These are phyloP conservation scores for Trifolium pratense DNA, from an alignment of 306 rosid genomes.

Conservation along the genomic window DNA sequence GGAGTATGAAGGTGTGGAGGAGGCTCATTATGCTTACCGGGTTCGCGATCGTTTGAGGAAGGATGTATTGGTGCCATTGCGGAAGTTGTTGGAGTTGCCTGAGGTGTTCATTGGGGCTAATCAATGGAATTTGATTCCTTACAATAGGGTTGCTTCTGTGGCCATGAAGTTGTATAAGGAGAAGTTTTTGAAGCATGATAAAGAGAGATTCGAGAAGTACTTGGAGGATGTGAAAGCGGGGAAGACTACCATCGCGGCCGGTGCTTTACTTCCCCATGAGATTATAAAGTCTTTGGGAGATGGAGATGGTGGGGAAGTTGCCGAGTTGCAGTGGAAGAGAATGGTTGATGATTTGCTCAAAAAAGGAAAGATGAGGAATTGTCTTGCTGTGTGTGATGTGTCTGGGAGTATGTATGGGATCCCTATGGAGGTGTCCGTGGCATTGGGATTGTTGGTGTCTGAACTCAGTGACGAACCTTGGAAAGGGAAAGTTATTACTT, in stretches of 20 bases:
- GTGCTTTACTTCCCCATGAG: constrained; percentile 73
- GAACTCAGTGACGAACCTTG: constrained; percentile 67
- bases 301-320: constrained; percentile 50
- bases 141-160: constrained; percentile 68
- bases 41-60: constrained; percentile 71
- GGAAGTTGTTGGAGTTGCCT: constrained; percentile 67
- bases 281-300: constrained; percentile 39
- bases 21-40: constrained; percentile 70
- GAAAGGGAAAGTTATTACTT: constrained; percentile 69
- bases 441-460: constrained; percentile 68
- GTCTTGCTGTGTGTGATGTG: constrained; percentile 64
- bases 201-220: constrained; percentile 54
- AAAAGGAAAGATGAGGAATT: constrained; percentile 55
- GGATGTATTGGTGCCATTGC: constrained; percentile 63
- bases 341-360: constrained; percentile 58
- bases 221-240: constrained; percentile 52
- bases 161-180: constrained; percentile 63
- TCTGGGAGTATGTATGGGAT: constrained; percentile 56
- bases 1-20: constrained; percentile 65
- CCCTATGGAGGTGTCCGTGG: constrained; percentile 67
- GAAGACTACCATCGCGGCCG: constrained; percentile 57
- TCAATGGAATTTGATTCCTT: constrained; percentile 56
- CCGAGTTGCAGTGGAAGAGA: constrained; percentile 77
- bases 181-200: constrained; percentile 59
- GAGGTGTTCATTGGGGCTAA: constrained; percentile 71